Evolutionary conservation across 2,329 filamentous ascomycete species (phyloP).

Genomic region (Ceratocystis papillata): DNA sequence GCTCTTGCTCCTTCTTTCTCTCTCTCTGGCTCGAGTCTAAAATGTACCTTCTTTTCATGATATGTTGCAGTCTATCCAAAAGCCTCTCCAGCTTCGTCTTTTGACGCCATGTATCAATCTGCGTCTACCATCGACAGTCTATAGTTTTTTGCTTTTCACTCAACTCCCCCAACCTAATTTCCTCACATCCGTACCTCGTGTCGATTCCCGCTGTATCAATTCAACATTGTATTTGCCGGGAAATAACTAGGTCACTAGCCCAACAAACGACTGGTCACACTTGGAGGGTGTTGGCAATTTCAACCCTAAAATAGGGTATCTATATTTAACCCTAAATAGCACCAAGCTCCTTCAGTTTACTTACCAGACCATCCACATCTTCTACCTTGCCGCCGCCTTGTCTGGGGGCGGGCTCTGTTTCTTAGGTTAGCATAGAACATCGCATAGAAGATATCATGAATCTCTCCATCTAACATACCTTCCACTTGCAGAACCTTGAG

Average conservation of each 20-base stretch:
- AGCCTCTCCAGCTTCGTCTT: no score
- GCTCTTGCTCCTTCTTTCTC: no score
- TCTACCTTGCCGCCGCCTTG: slow-evolving; percentile 95
- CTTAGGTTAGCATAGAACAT: slow-evolving; percentile 20
- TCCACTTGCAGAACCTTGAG: slow-evolving; percentile 85
- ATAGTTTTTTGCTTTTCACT: no score
- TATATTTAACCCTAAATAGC: slow-evolving; percentile 51
- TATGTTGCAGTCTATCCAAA: no score
- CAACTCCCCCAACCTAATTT: neutral
- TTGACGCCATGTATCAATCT: no score
- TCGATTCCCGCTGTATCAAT: no score
- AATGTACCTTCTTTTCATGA: no score
- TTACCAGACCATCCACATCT: slow-evolving; percentile 87
- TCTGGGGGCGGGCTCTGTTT: slow-evolving; percentile 65
- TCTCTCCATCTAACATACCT: slow-evolving; percentile 42
- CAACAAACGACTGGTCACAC: neutral
- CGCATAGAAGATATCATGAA: slow-evolving; percentile 15
- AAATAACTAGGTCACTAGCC: no score
- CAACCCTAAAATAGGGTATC: neutral
- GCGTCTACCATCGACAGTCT: no score
- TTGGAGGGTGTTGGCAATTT: neutral
- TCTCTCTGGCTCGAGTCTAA: no score
- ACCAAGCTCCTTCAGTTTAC: slow-evolving; percentile 90
- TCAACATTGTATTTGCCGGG: no score
- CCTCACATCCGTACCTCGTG: no score